phyloP scores from a whole-genome alignment of 768 basidiomycete species.

The Xerocomus potaroensis region DNA sequence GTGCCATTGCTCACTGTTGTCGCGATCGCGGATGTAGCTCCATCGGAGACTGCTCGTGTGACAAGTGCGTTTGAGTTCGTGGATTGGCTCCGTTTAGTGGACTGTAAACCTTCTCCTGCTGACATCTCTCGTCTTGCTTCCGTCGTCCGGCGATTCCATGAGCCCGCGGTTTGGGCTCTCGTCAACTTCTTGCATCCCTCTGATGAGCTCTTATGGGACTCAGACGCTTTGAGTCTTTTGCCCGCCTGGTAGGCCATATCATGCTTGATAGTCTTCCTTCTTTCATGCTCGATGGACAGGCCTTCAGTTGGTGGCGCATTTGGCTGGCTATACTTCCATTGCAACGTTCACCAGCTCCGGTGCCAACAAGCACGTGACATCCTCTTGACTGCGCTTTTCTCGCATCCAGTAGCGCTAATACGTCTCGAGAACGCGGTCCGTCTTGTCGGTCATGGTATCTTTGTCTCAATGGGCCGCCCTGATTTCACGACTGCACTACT shows the following conservation, averaged over 20 bases:
- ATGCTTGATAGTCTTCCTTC: background rate
- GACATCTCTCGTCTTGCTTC: conserved; percentile 41
- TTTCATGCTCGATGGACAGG: conserved; percentile 7
- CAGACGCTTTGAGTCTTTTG: conserved; percentile 13
- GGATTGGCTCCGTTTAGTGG: conserved; percentile 57
- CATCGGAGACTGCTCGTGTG: conserved; percentile 31
- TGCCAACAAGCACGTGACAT: conserved; percentile 24
- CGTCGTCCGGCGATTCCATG: conserved; percentile 39
- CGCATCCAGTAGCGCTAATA: conserved; percentile 17
- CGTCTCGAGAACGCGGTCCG: conserved; percentile 36
- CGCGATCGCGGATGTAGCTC: conserved; percentile 32
- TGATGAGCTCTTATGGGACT: conserved; percentile 40
- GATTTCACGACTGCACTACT: conserved; percentile 32
- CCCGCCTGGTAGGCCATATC: conserved; percentile 27
- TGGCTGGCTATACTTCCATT: conserved; percentile 43
- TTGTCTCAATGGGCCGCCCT: conserved; percentile 14
- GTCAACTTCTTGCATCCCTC: conserved; percentile 42
- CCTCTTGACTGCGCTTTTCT: conserved; percentile 35
- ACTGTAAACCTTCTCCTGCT: conserved; percentile 27
- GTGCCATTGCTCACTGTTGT: background rate
- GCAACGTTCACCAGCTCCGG: conserved; percentile 17
- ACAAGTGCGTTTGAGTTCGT: conserved; percentile 51
- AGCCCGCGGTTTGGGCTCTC: conserved; percentile 40
- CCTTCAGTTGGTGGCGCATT: conserved; percentile 29
- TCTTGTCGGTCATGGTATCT: conserved; percentile 37